A percentile compares a stretch with the other conserved stretches of the same genome.
phyloP scores from a whole-genome alignment of 805 yeast genomes.

The Citeromyces nyonsensis region DNA sequence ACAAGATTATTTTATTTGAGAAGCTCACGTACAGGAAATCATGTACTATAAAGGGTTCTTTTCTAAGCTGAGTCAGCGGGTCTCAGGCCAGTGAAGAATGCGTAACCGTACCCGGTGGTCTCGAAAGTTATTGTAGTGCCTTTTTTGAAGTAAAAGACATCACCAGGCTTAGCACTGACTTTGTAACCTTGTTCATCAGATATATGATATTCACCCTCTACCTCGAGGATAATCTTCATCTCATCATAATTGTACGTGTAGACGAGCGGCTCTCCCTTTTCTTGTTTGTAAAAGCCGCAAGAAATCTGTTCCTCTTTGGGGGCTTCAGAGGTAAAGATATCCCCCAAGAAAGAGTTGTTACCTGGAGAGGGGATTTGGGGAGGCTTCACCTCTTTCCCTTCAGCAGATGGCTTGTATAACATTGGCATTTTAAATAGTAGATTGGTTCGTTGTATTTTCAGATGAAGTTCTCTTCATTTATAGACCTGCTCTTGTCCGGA shows the following conservation, averaged over 20 bases:
- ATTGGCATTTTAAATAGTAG: slow-evolving; percentile 28
- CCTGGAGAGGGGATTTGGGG: slow-evolving; percentile 50
- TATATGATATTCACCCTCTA: slow-evolving; percentile 47
- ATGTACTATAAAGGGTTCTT: no score
- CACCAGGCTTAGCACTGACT: slow-evolving; percentile 46
- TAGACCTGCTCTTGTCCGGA: no score
- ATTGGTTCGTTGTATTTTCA: not conserved
- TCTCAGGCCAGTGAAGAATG: slow-evolving; percentile 48
- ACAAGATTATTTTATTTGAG: no score
- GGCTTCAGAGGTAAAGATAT: slow-evolving; percentile 44
- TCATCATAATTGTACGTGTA: slow-evolving; percentile 54
- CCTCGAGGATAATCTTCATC: slow-evolving; percentile 55
- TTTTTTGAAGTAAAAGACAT: slow-evolving; percentile 49
- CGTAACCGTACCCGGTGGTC: slow-evolving; percentile 45
- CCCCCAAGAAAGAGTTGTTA: slow-evolving; percentile 57
- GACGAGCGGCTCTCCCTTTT: slow-evolving; percentile 52
- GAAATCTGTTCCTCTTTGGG: slow-evolving; percentile 44
- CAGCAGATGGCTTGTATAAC: slow-evolving; percentile 33
- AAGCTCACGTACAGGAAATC: no score
- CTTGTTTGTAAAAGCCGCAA: slow-evolving; percentile 59
- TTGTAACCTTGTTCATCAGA: slow-evolving; percentile 49
- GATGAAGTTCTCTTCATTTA: no score
- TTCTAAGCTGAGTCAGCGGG: slow-evolving; percentile 21
- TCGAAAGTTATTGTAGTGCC: slow-evolving; percentile 56
- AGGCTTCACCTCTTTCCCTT: slow-evolving; percentile 37